Percentiles rank a stretch among this genome's conserved stretches.
Conservation (phyloP, 2,329 filamentous ascomycete genomes). For the Penicillium sp. region DNA sequence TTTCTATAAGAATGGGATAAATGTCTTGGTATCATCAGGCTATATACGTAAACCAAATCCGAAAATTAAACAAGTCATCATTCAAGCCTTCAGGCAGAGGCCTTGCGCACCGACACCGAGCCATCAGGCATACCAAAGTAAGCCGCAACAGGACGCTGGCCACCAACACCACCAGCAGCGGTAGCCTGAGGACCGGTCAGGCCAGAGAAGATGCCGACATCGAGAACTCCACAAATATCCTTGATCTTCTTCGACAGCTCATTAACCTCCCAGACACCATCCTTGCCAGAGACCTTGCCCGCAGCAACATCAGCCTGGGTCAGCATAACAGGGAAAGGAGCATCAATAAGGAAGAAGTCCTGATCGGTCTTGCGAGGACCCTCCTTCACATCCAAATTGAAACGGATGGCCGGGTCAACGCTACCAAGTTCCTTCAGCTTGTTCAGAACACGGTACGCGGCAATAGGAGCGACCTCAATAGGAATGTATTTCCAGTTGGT, state of each 20-base stretch:
- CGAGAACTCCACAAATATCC: conserved; percentile 80
- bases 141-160: conserved; percentile 87
- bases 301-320: conserved; percentile 58
- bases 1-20: neutral
- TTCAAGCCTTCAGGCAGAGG: conserved; percentile 21
- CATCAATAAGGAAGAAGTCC: conserved; percentile 87
- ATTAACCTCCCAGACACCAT: conserved; percentile 78
- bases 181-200: conserved; percentile 72
- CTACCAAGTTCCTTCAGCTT: conserved; percentile 74
- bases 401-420: conserved; percentile 67
- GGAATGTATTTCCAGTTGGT: conserved; percentile 81
- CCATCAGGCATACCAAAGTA: conserved; percentile 93
- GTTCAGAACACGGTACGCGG: conserved; percentile 73
- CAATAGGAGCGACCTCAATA: conserved; percentile 88
- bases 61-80: neutral
- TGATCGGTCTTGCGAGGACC: conserved; percentile 85
- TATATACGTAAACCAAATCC: conserved; percentile 3
- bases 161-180: conserved; percentile 62
- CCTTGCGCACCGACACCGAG: conserved; percentile 58
- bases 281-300: conserved; percentile 54
- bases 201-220: conserved; percentile 88
- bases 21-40: conserved; percentile 26
- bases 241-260: conserved; percentile 74
- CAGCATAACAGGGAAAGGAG: conserved; percentile 76
- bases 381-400: conserved; percentile 73